Evolutionary conservation across 306 rosid genomes (phyloP).

Genomic region (Pueraria montana): DNA sequence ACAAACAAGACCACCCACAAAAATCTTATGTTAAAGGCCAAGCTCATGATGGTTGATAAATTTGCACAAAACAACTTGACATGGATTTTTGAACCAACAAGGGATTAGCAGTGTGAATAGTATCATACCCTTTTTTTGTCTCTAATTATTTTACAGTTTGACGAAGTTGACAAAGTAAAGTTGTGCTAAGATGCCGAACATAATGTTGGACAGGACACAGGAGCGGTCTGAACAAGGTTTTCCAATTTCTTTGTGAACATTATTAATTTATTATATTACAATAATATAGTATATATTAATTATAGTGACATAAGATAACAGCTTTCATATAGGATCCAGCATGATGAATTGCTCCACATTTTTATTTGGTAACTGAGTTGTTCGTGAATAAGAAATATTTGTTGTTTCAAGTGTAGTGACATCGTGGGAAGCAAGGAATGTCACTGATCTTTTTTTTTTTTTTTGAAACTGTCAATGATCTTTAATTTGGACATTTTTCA

Average conservation of each 20-base stretch:
- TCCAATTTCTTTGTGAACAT: constrained; percentile 17
- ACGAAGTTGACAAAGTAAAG: constrained; percentile 59
- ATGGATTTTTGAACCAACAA: constrained; percentile 40
- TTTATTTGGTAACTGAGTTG: constrained; percentile 41
- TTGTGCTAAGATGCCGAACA: constrained; percentile 23
- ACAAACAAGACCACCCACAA: constrained; percentile 29
- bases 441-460: constrained; percentile 47
- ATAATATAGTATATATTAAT: background rate
- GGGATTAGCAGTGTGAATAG: background rate
- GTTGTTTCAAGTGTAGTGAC: constrained; percentile 32
- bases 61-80: constrained; percentile 28
- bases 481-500: constrained; percentile 32
- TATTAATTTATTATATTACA: constrained; percentile 42
- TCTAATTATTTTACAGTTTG: constrained; percentile 41
- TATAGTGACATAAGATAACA: constrained; percentile 48
- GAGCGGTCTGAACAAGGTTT: constrained; percentile 49
- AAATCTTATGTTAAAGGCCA: constrained; percentile 21
- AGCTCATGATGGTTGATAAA: constrained; percentile 49
- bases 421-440: constrained; percentile 56
- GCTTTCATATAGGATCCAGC: constrained; percentile 38
- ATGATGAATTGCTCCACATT: constrained; percentile 35
- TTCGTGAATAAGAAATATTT: constrained; percentile 16
- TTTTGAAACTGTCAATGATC: too few relatives aligned
- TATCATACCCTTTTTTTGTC: constrained; percentile 38
- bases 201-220: constrained; percentile 37